These are phyloP conservation scores for Ganoderma resinaceum DNA, from an alignment of 1,284 basidiomycete species.

Conservation along the genomic window DNA sequence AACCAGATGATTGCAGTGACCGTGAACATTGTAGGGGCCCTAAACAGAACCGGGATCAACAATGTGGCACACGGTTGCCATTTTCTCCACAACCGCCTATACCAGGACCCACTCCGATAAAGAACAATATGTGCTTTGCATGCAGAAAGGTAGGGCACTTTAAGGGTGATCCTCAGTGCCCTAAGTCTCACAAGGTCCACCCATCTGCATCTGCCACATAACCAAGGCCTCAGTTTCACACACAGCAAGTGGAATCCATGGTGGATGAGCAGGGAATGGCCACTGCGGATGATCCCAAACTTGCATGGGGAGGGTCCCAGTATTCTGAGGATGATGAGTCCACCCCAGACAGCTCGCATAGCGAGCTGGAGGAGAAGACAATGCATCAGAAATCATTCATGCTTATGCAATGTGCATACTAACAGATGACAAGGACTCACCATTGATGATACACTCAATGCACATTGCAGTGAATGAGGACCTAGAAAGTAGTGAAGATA, in stretches of 20 bases:
- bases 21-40: no score
- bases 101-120: neutral
- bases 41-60: neutral
- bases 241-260: neutral
- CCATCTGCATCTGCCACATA: neutral
- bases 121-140: constrained; percentile 3
- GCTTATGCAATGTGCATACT: neutral
- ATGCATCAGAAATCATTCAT: neutral
- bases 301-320: constrained; percentile 13
- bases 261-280: neutral
- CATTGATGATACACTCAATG: neutral
- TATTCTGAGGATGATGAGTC: constrained; percentile 1
- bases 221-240: constrained; percentile 5
- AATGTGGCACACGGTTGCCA: neutral
- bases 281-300: neutral
- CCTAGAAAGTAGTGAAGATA: neutral
- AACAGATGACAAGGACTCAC: neutral
- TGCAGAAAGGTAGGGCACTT: constrained; percentile 15
- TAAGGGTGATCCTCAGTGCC: constrained; percentile 10
- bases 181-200: neutral
- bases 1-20: neutral
- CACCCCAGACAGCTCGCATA: no score
- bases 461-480: neutral
- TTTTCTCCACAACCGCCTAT: neutral
- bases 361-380: neutral